Evolutionary conservation across 768 basidiomycete genomes (phyloP).

Genomic region (Hygrophoropsis aurantiaca): DNA sequence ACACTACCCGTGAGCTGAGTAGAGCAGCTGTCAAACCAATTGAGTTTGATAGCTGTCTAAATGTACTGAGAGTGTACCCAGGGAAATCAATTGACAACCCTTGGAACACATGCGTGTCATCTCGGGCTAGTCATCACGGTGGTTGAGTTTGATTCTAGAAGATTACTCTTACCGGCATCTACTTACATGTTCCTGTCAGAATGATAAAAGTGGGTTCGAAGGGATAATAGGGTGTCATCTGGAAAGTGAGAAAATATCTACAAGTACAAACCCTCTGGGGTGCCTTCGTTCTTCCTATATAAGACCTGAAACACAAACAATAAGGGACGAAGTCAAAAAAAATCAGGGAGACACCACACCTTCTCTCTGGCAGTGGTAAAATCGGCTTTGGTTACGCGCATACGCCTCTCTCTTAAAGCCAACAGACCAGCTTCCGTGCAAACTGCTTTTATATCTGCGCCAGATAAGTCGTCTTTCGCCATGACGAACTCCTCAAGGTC

Average conservation of each 20-base stretch:
- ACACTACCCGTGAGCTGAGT: no score
- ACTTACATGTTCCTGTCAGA: no score
- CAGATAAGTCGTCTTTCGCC: conserved; percentile 93
- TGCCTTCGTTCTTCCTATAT: conserved; percentile 97
- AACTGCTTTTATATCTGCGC: conserved; percentile 98
- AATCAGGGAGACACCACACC: conserved; percentile 42
- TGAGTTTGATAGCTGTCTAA: no score
- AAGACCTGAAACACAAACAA: conserved; percentile 52
- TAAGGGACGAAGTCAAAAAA: conserved; percentile 7
- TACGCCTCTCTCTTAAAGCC: conserved; percentile 90
- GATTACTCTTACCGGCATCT: no score
- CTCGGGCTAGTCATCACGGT: no score
- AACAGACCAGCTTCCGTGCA: conserved; percentile 98
- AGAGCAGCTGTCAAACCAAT: no score
- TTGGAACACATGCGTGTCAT: no score
- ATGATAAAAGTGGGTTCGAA: no score
- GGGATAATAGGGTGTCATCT: not conserved
- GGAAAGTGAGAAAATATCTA: conserved; percentile 30
- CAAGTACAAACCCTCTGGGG: conserved; percentile 85
- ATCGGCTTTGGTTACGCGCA: conserved; percentile 91
- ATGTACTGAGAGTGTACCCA: no score
- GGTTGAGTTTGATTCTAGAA: no score
- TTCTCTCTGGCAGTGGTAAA: conserved; percentile 92
- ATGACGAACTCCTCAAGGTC: conserved; percentile 95
- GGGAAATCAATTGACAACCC: no score